Conservation (phyloP, 75 land plant genomes). For the Sequoia sempervirens region DNA sequence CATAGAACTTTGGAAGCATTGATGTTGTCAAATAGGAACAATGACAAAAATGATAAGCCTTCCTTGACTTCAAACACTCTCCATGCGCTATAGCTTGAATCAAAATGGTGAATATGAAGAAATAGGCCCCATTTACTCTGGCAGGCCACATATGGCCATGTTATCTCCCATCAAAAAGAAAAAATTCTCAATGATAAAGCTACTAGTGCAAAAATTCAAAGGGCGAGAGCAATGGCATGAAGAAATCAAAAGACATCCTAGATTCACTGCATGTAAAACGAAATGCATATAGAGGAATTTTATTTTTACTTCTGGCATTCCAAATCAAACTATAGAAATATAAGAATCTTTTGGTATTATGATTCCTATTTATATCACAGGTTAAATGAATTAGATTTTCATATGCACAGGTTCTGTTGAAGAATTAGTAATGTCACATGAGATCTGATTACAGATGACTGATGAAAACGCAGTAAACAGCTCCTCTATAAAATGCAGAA, state of each 20-base stretch:
- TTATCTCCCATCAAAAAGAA: too few species aligned
- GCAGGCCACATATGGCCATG: too few species aligned
- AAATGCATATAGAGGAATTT: neutral
- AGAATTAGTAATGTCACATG: neutral
- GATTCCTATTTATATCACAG: neutral
- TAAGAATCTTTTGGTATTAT: neutral
- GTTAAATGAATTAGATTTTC: neutral
- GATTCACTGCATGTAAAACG: neutral
- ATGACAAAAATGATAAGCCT: too few species aligned
- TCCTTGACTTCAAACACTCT: too few species aligned
- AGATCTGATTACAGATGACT: neutral
- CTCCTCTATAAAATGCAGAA: neutral
- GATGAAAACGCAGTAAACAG: neutral
- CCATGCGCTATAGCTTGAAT: too few species aligned
- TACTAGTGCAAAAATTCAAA: neutral
- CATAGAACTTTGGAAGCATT: too few species aligned
- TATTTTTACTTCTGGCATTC: neutral
- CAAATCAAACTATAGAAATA: neutral
- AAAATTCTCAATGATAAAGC: neutral
- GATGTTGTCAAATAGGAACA: too few species aligned
- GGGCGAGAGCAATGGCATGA: neutral
- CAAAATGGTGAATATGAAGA: too few species aligned
- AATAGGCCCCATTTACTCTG: too few species aligned
- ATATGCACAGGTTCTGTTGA: neutral
- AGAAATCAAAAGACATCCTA: neutral